Percentiles rank a stretch among this genome's conserved stretches.
phyloP scores from a whole-genome alignment of 129 eudicot species.

The Deinandra increscens region DNA sequence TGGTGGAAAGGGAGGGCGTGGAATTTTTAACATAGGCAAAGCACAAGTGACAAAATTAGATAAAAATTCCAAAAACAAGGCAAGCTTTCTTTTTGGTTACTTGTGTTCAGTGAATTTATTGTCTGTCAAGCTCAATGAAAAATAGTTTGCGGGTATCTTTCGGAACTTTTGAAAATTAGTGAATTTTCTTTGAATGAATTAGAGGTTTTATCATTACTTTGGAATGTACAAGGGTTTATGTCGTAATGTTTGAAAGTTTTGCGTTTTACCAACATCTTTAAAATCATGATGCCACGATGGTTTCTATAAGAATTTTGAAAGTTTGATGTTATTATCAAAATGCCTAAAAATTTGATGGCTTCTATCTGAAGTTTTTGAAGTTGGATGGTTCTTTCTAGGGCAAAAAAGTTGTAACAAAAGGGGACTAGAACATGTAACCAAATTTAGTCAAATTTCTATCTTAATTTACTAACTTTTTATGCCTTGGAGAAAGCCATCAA shows the following conservation, averaged over 20 bases:
- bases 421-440: neutral
- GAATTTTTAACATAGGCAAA: constrained; percentile 66
- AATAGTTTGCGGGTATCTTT: neutral
- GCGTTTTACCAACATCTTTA: neutral
- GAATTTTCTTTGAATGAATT: neutral
- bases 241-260: neutral
- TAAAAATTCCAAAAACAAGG: constrained; percentile 78
- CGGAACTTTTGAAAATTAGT: neutral
- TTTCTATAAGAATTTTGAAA: neutral
- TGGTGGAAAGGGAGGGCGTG: constrained; percentile 69
- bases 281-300: neutral
- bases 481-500: neutral
- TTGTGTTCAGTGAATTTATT: neutral
- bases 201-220: neutral
- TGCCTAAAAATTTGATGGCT: neutral
- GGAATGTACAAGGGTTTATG: neutral
- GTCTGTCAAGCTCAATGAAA: constrained; percentile 6
- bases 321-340: neutral
- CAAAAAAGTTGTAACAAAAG: neutral
- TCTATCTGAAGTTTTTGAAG: neutral
- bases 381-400: neutral
- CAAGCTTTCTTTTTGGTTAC: neutral
- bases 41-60: constrained; percentile 66
- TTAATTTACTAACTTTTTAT: neutral
- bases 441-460: neutral